These are phyloP conservation scores for Earliella scabrosa DNA, from an alignment of 1,284 basidiomycete genomes.

Conservation along the genomic window DNA sequence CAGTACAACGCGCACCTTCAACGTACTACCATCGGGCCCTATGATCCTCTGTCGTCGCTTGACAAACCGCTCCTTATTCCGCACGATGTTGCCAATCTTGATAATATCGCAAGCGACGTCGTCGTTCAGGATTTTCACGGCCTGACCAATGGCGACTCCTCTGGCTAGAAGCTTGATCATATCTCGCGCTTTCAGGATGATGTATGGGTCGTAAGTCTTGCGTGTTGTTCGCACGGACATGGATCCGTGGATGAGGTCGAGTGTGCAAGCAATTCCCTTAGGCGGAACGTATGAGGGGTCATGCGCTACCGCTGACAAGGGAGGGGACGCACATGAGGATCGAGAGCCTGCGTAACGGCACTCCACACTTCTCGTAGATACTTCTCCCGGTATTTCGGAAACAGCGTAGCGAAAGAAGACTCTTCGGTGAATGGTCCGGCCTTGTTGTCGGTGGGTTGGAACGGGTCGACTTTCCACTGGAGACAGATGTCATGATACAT, in stretches of 20 bases:
- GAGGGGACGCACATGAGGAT: constrained; percentile 67
- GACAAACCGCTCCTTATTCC: constrained; percentile 98
- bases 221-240: constrained; percentile 98
- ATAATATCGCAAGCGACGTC: constrained; percentile 95
- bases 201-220: constrained; percentile 97
- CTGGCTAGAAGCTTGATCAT: constrained; percentile 95
- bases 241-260: constrained; percentile 95
- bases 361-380: constrained; percentile 96
- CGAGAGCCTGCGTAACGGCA: constrained; percentile 87
- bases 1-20: constrained; percentile 69
- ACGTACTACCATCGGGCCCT: constrained; percentile 93
- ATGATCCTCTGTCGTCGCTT: constrained; percentile 97
- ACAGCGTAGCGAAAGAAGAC: constrained; percentile 96
- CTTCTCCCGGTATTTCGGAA: constrained; percentile 98
- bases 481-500: constrained; percentile 9
- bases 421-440: constrained; percentile 90
- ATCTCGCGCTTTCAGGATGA: constrained; percentile 95
- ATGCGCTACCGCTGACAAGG: background rate
- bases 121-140: constrained; percentile 92
- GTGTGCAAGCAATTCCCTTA: constrained; percentile 88
- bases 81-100: constrained; percentile 93
- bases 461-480: constrained; percentile 90
- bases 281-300: background rate
- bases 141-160: constrained; percentile 85
- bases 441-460: constrained; percentile 78